A percentile compares a stretch with the other conserved stretches of the same genome.
These are phyloP conservation scores for Niveomyces coronatus DNA, from an alignment of 2,329 filamentous ascomycete species.

Conservation along the genomic window DNA sequence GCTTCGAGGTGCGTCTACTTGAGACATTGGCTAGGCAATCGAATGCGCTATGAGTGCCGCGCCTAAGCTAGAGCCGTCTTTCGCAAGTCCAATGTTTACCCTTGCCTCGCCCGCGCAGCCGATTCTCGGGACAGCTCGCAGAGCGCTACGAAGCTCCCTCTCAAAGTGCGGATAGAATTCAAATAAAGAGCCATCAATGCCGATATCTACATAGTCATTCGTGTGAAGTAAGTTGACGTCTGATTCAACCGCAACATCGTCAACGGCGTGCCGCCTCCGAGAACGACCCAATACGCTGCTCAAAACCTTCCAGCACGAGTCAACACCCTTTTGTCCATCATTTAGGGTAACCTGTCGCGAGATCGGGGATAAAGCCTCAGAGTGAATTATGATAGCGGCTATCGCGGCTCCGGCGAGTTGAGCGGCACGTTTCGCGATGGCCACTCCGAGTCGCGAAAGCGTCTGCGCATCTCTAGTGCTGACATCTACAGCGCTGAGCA, in stretches of 20 bases:
- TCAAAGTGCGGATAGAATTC: constrained; percentile 66
- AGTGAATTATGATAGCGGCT: constrained; percentile 15
- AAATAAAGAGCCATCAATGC: constrained; percentile 61
- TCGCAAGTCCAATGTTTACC: constrained; percentile 60
- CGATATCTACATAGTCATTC: constrained; percentile 48
- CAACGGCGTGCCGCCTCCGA: not conserved
- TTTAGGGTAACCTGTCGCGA: not conserved
- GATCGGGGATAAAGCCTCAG: constrained; percentile 6
- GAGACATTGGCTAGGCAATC: no score
- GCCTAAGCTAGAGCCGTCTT: constrained; percentile 63
- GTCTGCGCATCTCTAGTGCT: constrained; percentile 42
- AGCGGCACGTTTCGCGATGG: constrained; percentile 14
- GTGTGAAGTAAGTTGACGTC: constrained; percentile 12
- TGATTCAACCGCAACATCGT: not conserved
- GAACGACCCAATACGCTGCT: not conserved
- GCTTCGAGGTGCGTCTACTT: no score
- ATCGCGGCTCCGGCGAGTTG: constrained; percentile 15
- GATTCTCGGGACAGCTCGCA: constrained; percentile 51
- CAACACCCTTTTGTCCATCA: not conserved
- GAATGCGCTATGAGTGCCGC: constrained; percentile 55
- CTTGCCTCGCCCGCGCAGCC: constrained; percentile 51
- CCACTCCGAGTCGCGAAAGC: constrained; percentile 44
- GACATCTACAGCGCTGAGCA: not conserved
- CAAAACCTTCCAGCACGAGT: not conserved
- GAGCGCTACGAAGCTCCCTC: constrained; percentile 50